Percentiles rank a stretch among this genome's conserved stretches.
phyloP scores from a whole-genome alignment of 2,329 filamentous ascomycete genomes.

The Aquanectria penicillioides region DNA sequence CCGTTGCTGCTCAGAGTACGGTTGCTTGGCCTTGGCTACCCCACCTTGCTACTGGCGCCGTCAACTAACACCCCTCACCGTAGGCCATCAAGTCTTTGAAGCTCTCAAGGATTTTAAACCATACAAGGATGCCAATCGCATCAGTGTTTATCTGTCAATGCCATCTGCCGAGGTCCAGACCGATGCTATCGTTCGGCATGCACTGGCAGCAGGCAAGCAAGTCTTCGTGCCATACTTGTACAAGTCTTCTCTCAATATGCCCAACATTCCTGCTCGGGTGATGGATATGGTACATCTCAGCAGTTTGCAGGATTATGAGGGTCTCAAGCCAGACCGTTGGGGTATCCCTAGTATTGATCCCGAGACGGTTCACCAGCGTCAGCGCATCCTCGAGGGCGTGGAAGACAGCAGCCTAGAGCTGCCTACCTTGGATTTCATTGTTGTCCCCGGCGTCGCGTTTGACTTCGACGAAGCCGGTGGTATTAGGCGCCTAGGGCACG shows the following conservation, averaged over 20 bases:
- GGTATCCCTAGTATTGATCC: constrained; percentile 88
- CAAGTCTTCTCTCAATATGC: constrained; percentile 59
- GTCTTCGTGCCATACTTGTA: constrained; percentile 95
- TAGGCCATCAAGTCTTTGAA: constrained; percentile 74
- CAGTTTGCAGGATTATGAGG: constrained; percentile 80
- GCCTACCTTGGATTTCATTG: constrained; percentile 79
- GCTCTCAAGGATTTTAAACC: constrained; percentile 74
- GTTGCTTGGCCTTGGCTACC: constrained; percentile 22
- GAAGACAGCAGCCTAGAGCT: constrained; percentile 55
- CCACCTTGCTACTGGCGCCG: background rate
- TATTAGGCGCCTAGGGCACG: constrained; percentile 86
- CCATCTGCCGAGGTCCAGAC: constrained; percentile 88
- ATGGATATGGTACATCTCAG: constrained; percentile 95
- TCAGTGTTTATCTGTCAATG: constrained; percentile 96
- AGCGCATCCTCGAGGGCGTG: constrained; percentile 77
- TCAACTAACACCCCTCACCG: constrained; percentile 31
- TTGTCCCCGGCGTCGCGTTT: constrained; percentile 94
- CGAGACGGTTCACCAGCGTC: constrained; percentile 71
- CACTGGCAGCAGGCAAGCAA: constrained; percentile 78
- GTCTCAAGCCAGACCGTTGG: constrained; percentile 83
- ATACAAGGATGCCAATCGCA: constrained; percentile 77
- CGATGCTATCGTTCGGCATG: constrained; percentile 81
- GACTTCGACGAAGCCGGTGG: constrained; percentile 67
- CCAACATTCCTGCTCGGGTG: constrained; percentile 68
- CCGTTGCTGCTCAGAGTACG: constrained; percentile 77